Conservation (phyloP, 2,329 filamentous ascomycete genomes). For the Ophiostoma perfectum region DNA sequence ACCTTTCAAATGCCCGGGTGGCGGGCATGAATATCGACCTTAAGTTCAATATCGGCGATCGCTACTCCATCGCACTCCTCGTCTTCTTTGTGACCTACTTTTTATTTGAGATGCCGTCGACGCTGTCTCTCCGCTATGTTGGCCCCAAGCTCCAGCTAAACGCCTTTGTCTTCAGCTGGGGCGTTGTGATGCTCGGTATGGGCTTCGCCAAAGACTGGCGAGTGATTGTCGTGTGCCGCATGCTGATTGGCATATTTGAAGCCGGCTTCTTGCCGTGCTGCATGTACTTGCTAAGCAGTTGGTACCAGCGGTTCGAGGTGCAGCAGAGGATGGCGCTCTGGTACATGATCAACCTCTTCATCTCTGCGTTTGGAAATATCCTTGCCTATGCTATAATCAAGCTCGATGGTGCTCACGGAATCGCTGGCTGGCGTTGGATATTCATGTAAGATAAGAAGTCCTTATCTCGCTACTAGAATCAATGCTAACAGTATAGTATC, state of each 20-base stretch:
- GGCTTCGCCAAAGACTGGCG: conserved; percentile 17
- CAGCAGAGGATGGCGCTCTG: conserved; percentile 47
- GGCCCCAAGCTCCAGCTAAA: conserved; percentile 58
- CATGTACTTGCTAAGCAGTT: conserved; percentile 56
- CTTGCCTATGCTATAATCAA: conserved; percentile 32
- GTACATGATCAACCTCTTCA: conserved; percentile 32
- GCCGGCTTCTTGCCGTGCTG: conserved; percentile 53
- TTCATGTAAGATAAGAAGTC: not conserved
- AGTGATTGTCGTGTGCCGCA: conserved; percentile 31
- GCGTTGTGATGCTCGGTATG: not conserved
- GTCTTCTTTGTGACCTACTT: conserved; percentile 65
- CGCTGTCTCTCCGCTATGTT: conserved; percentile 57
- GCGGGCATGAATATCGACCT: conserved; percentile 33
- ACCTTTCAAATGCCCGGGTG: conserved; percentile 46
- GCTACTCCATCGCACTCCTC: conserved; percentile 52
- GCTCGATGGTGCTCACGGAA: conserved; percentile 40
- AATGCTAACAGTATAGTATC: not conserved
- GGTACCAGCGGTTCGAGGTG: conserved; percentile 62
- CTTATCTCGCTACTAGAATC: not conserved
- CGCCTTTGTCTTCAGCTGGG: conserved; percentile 26
- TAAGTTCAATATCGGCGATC: conserved; percentile 43
- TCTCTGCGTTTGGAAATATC: conserved; percentile 31
- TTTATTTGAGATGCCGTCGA: conserved; percentile 57
- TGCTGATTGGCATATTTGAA: conserved; percentile 49
- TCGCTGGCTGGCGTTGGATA: not conserved